Evolutionary conservation across 257 asterid species (phyloP), one percentile per base, ranked within the genome.

Genomic region (Cordia subcordata): DNA sequence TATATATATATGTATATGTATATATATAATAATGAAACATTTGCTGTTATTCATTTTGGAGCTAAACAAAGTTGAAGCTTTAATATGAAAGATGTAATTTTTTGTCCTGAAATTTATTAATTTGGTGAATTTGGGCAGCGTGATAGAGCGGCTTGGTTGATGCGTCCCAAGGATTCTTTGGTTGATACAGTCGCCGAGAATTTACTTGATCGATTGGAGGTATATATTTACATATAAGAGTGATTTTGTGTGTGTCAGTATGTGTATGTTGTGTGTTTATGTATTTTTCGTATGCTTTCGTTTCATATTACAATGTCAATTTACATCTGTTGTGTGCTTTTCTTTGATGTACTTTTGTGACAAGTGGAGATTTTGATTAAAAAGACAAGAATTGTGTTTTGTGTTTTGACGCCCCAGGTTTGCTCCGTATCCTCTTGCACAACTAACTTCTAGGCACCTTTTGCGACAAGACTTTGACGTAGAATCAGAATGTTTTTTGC

Each of bases 111-210:
- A 17, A 38, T 62, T 13, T 62, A 13, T 18, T 27, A 33, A 8
- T 10, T 68, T 55, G 35, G 58, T 54, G 4, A n/a, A 18, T 37
- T 8, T 63, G 65, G 70, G 55, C 78, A 92, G 99, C 83, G 99
- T 53, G 95, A 92, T 78, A 75, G 99, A 79, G 99, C 95, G 13
- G 96, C 95, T 54, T 92, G 97, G 99, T 71, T 88, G 79, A 76
- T 81, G 97, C 68, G 80, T 56, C 78, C 81, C 1, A 71, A 79
- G 68, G 90, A 92, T 77, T 69, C 96, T 39, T 72, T 92, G 63
- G 68, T 81, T 69, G 97, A 86, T 75, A 69, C 89, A 4, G 99
- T 92, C 15, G 95, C 95, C 14, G 97, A 88, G 53, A 88, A 92
- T 75, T 66, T 92, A 58, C 79, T 88, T 47, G 96, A 92, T 82